phyloP scores from a whole-genome alignment of 2,329 filamentous ascomycete genomes.

The Fusarium anguioides region DNA sequence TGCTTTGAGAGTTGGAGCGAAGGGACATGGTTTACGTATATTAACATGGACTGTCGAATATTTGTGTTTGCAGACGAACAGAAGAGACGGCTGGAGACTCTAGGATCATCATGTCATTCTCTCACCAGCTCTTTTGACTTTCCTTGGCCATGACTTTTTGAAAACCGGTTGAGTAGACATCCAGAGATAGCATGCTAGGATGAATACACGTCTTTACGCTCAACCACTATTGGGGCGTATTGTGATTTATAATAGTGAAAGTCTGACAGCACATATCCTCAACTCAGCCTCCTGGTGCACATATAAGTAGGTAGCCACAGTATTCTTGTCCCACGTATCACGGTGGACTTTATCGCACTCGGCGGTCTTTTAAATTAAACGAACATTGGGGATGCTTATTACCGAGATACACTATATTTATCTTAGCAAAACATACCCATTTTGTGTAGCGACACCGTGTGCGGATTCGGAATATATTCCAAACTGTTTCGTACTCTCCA shows the following conservation, averaged over 20 bases:
- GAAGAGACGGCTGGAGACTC: background rate
- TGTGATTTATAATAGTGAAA: background rate
- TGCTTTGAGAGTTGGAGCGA: conserved; percentile 11
- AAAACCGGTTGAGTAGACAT: background rate
- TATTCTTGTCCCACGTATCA: background rate
- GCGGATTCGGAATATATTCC: too few relatives aligned
- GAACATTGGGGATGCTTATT: background rate
- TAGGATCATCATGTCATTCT: background rate
- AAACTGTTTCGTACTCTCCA: too few relatives aligned
- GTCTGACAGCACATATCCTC: background rate
- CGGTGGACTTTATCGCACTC: background rate
- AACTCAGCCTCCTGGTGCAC: background rate
- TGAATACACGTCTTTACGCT: background rate
- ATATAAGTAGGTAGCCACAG: background rate
- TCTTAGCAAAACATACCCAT: too few relatives aligned
- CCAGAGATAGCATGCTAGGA: background rate
- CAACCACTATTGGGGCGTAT: background rate
- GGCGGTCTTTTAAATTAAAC: background rate
- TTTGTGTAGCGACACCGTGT: too few relatives aligned
- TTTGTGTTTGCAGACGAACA: conserved; percentile 13
- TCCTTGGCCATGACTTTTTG: background rate
- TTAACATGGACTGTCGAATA: conserved; percentile 25
- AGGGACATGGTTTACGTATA: conserved; percentile 16
- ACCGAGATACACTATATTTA: too few relatives aligned
- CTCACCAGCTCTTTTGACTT: background rate